Evolutionary conservation across 2,329 filamentous ascomycete genomes (phyloP).

Genomic region (Escovopsis sp.): DNA sequence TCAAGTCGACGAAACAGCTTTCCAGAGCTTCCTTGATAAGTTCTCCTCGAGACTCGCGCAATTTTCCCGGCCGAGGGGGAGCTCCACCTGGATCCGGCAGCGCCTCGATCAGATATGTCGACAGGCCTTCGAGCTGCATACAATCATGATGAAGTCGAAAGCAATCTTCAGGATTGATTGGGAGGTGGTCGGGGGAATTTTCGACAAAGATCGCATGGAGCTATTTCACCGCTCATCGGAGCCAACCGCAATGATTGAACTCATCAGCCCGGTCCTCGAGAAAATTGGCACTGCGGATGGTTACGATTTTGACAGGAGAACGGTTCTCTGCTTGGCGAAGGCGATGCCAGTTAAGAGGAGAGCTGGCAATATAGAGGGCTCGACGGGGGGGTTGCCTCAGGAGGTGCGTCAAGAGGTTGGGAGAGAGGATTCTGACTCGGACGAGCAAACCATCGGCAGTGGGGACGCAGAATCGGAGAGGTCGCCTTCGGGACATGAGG

Average conservation of each 20-base stretch:
- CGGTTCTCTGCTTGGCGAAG: conserved; percentile 2
- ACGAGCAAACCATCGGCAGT: too few species aligned
- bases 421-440: too few species aligned
- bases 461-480: too few species aligned
- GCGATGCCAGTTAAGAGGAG: background rate
- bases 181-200: background rate
- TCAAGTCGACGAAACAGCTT: background rate
- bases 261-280: conserved; percentile 3
- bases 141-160: conserved; percentile 3
- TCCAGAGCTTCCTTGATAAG: background rate
- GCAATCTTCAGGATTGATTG: background rate
- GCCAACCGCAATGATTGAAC: background rate
- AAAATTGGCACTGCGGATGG: conserved; percentile 9
- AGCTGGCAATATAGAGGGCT: background rate
- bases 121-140: background rate
- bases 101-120: background rate
- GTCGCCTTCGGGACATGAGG: too few species aligned
- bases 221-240: background rate
- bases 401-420: too few species aligned
- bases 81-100: background rate
- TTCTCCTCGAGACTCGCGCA: background rate
- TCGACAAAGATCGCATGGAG: background rate
- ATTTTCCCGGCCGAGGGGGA: background rate
- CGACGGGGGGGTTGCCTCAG: too few species aligned
- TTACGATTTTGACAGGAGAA: conserved; percentile 1